Evolutionary conservation across 1,284 basidiomycete genomes (phyloP).

Genomic region (Tylopilus sp.): DNA sequence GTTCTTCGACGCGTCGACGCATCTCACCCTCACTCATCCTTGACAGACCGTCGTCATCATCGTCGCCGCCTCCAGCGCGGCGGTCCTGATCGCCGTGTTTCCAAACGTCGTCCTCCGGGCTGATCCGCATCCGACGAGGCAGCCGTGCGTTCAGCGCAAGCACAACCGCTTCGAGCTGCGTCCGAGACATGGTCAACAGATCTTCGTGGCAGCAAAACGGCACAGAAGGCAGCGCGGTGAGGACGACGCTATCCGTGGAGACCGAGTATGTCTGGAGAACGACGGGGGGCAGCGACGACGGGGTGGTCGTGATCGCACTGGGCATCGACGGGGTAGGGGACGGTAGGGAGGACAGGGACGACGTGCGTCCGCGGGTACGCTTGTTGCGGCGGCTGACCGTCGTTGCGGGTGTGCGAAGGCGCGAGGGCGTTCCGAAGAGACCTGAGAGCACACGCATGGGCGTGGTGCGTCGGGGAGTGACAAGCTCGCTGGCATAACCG

Average conservation of each 20-base stretch:
- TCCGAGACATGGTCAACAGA: constrained; percentile 50
- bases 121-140: constrained; percentile 45
- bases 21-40: constrained; percentile 40
- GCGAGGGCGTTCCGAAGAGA: constrained; percentile 27
- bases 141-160: constrained; percentile 45
- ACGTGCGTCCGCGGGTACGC: constrained; percentile 15
- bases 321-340: constrained; percentile 11
- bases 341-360: background rate
- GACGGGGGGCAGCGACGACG: constrained; percentile 26
- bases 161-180: constrained; percentile 45
- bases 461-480: constrained; percentile 13
- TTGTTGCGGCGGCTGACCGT: constrained; percentile 18
- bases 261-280: constrained; percentile 51
- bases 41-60: constrained; percentile 16
- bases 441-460: constrained; percentile 18
- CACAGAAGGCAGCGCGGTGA: constrained; percentile 46
- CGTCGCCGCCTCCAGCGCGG: background rate
- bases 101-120: constrained; percentile 27
- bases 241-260: constrained; percentile 49
- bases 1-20: constrained; percentile 44
- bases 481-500: constrained; percentile 2
- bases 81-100: background rate
- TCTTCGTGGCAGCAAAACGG: constrained; percentile 65
- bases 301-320: background rate
- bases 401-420: constrained; percentile 16